Evolutionary conservation across 1,284 basidiomycete genomes (phyloP).

Genomic region (Cryptococcus sp.): DNA sequence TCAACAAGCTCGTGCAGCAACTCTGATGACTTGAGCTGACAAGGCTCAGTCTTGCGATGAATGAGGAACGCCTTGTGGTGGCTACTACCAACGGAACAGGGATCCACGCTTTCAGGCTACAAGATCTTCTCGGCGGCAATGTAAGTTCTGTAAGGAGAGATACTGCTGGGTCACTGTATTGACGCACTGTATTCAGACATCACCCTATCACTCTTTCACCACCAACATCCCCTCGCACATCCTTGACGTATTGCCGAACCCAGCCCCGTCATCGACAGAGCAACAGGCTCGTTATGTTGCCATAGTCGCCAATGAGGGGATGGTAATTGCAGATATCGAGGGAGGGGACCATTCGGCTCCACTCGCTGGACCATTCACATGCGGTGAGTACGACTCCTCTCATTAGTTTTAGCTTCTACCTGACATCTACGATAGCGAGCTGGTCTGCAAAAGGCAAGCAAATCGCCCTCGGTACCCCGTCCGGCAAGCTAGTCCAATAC

Average conservation of each 20-base stretch:
- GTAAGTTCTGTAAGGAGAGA: slow-evolving; percentile 23
- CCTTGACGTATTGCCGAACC: slow-evolving; percentile 55
- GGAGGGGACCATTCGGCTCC: slow-evolving; percentile 26
- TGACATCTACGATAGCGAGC: slow-evolving; percentile 41
- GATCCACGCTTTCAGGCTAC: slow-evolving; percentile 35
- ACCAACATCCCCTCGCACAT: slow-evolving; percentile 40
- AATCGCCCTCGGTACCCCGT: slow-evolving; percentile 55
- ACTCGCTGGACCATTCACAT: slow-evolving; percentile 40
- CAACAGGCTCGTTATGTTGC: slow-evolving; percentile 48
- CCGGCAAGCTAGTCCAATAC: slow-evolving; percentile 56
- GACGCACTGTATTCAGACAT: slow-evolving; percentile 23
- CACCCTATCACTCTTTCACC: slow-evolving; percentile 41
- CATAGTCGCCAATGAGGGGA: slow-evolving; percentile 43
- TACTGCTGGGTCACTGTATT: background rate
- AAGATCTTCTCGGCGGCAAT: slow-evolving; percentile 40
- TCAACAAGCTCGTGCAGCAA: background rate
- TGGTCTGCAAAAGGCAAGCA: slow-evolving; percentile 63
- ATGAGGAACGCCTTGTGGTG: slow-evolving; percentile 44
- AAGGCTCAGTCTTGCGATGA: slow-evolving; percentile 38
- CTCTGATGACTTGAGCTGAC: slow-evolving; percentile 1
- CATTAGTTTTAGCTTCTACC: slow-evolving; percentile 18
- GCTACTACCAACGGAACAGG: slow-evolving; percentile 35
- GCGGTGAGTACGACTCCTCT: slow-evolving; percentile 25
- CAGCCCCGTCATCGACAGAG: slow-evolving; percentile 37
- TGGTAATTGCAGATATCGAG: slow-evolving; percentile 47